phyloP scores from a whole-genome alignment of 441 rosid genomes.

The Theobroma grandiflorum region DNA sequence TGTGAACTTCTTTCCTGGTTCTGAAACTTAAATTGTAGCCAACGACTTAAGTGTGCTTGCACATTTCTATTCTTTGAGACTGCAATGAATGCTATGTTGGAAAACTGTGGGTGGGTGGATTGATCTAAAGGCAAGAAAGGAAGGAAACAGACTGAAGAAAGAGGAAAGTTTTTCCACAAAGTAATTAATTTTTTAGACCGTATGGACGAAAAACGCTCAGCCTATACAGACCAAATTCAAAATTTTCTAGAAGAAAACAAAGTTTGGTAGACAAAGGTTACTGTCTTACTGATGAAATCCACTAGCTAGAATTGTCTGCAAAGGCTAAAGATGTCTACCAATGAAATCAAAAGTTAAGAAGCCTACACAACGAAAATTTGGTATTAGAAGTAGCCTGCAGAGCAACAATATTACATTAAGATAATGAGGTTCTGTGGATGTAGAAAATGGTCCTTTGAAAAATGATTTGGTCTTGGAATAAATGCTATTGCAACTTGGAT shows the following conservation, averaged over 20 bases:
- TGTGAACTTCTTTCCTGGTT: background rate
- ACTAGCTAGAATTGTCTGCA: slow-evolving; percentile 8
- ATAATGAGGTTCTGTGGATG: background rate
- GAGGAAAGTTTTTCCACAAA: background rate
- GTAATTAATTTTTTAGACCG: background rate
- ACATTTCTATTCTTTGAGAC: background rate
- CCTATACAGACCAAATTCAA: background rate
- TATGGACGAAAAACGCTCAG: background rate
- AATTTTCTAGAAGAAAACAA: background rate
- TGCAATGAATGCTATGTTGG: background rate
- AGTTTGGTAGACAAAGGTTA: background rate
- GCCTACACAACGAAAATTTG: background rate
- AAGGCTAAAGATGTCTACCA: background rate
- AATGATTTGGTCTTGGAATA: background rate
- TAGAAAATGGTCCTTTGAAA: background rate
- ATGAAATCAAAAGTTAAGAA: background rate
- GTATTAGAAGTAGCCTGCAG: background rate
- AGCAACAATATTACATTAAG: background rate
- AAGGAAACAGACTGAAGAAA: background rate
- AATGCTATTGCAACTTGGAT: background rate
- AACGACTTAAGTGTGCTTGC: background rate
- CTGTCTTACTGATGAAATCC: background rate
- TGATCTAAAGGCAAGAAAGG: background rate
- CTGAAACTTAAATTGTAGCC: slow-evolving; percentile 5
- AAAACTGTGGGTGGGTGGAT: background rate